Evolutionary conservation across 106 monocot genomes (phyloP), one percentile per base, ranked within the genome.

Genomic region (Dioscorea alata): DNA sequence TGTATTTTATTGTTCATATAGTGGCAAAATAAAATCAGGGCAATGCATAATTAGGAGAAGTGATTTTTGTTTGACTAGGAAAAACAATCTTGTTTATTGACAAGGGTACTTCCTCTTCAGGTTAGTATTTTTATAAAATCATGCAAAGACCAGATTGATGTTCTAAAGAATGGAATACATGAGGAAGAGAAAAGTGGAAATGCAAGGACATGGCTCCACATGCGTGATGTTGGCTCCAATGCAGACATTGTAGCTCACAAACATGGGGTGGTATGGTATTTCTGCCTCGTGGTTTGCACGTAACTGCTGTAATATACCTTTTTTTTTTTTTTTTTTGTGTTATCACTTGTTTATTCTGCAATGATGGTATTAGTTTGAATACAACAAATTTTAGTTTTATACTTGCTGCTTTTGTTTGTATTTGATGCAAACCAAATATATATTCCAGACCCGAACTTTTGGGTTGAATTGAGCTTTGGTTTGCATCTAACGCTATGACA

Each of bases 111-210:
- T 34, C 23, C 58, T 68, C 12, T 76, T 59, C 74, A 96, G 95
- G 86, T 96, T 67, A 76, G 82, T 65, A 63, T 86, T 52, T 96
- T 96, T 80, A 80, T 91, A 20, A 96, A 86, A 78, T 64, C 86
- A 23, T 91, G 91, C 91, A 96, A 91, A 76, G 95, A 96, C 5
- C 95, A 91, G 67, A 96, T 96, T 73, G 91, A 96, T 84, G 80
- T 96, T 48, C 84, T 96, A 17, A 86, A 92, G 73, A 82, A 96
- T 78, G 89, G 77, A 58, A 96, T 96, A 54, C 19, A 72, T 72
- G 88, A 82, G 48, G 84, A 94, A 71, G 87, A 83, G 57, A 80
- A 78, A 23, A 75, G 71, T 71, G 80, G 51, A 66, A 80, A 74
- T 72, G 50, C 78, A 50, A 86, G 66, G 59, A 81, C 79, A 64